These are phyloP conservation scores for Usnea hakonensis DNA, from an alignment of 495 filamentous ascomycete genomes.

Conservation along the genomic window DNA sequence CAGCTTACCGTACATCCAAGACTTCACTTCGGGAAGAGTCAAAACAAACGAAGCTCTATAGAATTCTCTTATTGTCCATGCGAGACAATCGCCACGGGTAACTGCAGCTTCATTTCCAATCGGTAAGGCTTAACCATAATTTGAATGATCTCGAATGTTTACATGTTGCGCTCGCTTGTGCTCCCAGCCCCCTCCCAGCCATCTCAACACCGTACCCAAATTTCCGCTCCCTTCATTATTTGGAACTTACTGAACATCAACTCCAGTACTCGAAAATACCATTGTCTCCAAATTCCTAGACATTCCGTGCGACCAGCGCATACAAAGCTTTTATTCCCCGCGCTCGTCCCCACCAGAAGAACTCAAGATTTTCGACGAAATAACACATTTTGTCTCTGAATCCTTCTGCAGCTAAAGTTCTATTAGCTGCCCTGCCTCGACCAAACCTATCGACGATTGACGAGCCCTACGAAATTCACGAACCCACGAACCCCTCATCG, in stretches of 20 bases:
- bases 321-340: background rate
- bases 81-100: constrained; percentile 9
- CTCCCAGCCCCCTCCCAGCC: constrained; percentile 16
- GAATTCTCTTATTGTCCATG: background rate
- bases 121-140: constrained; percentile 1
- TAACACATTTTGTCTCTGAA: background rate
- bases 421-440: constrained; percentile 19
- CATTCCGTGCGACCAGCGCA: background rate
- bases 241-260: constrained; percentile 7
- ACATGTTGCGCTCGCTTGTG: constrained; percentile 9
- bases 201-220: constrained; percentile 12
- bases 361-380: background rate
- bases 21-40: background rate
- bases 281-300: constrained; percentile 1
- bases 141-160: constrained; percentile 6
- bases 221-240: constrained; percentile 4
- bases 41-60: constrained; percentile 7
- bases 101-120: constrained; percentile 11
- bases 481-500: constrained; percentile 45
- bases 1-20: background rate
- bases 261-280: constrained; percentile 14
- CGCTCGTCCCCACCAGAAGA: background rate
- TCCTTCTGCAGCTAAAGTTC: constrained; percentile 1
- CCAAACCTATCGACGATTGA: constrained; percentile 32
- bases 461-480: constrained; percentile 56